Percentiles rank a stretch among this genome's conserved stretches.
Conservation (phyloP, 495 filamentous ascomycete species). For the Cercophora newfieldiana region DNA sequence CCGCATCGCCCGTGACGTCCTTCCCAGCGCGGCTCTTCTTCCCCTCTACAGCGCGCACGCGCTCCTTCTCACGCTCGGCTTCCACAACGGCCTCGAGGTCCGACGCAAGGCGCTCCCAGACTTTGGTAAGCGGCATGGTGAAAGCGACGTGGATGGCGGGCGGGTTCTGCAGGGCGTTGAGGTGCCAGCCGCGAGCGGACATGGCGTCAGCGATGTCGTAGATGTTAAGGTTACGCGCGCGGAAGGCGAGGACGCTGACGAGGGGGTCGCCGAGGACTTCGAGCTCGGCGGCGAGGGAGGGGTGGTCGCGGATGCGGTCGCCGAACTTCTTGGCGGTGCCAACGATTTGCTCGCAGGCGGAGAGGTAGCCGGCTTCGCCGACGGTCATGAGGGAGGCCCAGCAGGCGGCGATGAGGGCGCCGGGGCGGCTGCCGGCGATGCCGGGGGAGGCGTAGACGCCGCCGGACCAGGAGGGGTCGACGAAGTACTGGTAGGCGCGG, state of each 20-base stretch:
- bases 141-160: constrained; percentile 97
- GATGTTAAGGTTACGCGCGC: constrained; percentile 71
- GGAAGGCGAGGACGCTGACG: constrained; percentile 88
- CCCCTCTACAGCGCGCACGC: constrained; percentile 67
- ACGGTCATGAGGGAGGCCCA: constrained; percentile 88
- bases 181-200: constrained; percentile 83
- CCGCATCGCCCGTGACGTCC: constrained; percentile 64
- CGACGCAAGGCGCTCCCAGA: constrained; percentile 72
- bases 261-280: constrained; percentile 81
- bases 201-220: constrained; percentile 90
- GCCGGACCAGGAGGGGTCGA: constrained; percentile 91
- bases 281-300: constrained; percentile 67
- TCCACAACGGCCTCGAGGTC: constrained; percentile 81
- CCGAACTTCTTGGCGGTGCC: constrained; percentile 84
- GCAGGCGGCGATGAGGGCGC: constrained; percentile 89
- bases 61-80: constrained; percentile 68
- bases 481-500: constrained; percentile 89
- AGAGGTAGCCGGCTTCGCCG: constrained; percentile 87
- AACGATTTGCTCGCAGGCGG: constrained; percentile 82
- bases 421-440: constrained; percentile 87
- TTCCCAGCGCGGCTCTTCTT: constrained; percentile 63
- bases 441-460: constrained; percentile 93
- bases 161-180: constrained; percentile 90
- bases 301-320: constrained; percentile 64
- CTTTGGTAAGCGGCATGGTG: constrained; percentile 78